These are phyloP conservation scores for Daldinia loculata DNA, from an alignment of 495 filamentous ascomycete species.

Conservation along the genomic window DNA sequence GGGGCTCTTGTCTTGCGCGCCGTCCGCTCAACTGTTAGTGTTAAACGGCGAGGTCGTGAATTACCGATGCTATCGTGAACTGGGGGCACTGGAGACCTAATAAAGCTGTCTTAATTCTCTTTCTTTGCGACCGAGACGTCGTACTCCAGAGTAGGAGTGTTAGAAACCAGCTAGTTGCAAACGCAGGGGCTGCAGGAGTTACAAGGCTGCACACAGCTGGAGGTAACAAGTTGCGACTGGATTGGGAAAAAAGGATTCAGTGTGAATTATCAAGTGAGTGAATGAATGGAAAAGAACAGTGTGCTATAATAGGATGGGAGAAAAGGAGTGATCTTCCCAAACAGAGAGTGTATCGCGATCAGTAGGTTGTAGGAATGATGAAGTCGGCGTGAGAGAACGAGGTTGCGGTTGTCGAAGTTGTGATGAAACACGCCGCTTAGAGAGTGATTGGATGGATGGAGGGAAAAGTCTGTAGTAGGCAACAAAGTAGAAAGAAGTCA, in stretches of 20 bases:
- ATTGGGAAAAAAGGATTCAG: conserved; percentile 22
- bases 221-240: not conserved
- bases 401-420: conserved; percentile 12
- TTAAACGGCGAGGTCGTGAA: not conserved
- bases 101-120: not conserved
- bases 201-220: not conserved
- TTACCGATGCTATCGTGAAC: not conserved
- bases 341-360: conserved; percentile 26
- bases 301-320: conserved; percentile 29
- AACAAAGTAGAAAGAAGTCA: conserved; percentile 1
- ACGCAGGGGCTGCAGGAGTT: not conserved
- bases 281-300: conserved; percentile 21
- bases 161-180: not conserved
- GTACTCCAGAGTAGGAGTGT: not conserved
- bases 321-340: conserved; percentile 38
- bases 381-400: conserved; percentile 11
- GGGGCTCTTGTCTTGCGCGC: not conserved
- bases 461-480: conserved; percentile 10
- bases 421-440: conserved; percentile 32
- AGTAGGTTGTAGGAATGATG: conserved; percentile 31
- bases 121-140: conserved; percentile 14
- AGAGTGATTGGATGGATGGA: conserved; percentile 11
- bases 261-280: conserved; percentile 21
- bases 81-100: not conserved
- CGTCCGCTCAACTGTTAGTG: not conserved